phyloP scores from a whole-genome alignment of 2,329 filamentous ascomycete species.

The Lomentospora prolificans region DNA sequence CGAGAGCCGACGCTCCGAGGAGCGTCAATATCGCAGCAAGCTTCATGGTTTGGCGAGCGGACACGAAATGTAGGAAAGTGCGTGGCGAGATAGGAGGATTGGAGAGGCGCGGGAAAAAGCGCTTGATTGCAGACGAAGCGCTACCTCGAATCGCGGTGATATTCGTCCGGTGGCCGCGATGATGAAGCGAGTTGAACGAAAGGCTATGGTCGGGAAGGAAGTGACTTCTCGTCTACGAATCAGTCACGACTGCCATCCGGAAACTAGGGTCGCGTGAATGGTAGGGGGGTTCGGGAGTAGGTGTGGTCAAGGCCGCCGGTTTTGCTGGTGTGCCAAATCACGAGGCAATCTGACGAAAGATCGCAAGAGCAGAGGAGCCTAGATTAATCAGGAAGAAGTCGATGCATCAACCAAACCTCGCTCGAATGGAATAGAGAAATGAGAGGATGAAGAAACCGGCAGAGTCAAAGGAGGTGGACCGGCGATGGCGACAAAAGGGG shows the following conservation, averaged over 20 bases:
- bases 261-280: neutral
- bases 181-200: neutral
- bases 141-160: neutral
- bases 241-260: neutral
- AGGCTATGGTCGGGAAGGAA: neutral
- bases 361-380: neutral
- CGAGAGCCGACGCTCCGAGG: constrained; percentile 33
- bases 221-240: neutral
- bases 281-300: too few species aligned
- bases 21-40: constrained; percentile 34
- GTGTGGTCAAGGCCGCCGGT: neutral
- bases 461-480: neutral
- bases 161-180: neutral
- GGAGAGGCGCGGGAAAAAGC: neutral
- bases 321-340: constrained; percentile 1
- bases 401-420: too few species aligned
- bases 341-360: neutral
- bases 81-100: neutral
- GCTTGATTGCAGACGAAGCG: neutral
- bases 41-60: constrained; percentile 27
- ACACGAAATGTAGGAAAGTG: neutral
- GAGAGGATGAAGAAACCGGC: neutral
- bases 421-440: neutral
- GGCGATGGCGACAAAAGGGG: neutral
- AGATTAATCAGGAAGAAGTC: too few species aligned